Conservation (phyloP, 2,329 filamentous ascomycete species). For the Verticillium klebahnii region DNA sequence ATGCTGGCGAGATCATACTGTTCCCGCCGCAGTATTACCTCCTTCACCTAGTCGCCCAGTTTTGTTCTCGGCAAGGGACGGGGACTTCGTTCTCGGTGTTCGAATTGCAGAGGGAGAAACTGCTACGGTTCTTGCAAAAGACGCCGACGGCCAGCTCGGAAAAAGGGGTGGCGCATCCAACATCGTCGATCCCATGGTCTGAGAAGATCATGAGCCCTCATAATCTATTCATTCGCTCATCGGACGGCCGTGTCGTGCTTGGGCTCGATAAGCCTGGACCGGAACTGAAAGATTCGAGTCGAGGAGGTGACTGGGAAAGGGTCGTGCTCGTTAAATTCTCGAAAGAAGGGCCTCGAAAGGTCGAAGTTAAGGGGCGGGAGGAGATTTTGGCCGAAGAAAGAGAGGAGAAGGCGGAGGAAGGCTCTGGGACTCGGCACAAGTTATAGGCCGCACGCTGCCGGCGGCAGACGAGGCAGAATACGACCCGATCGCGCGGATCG, state of each 20-base stretch:
- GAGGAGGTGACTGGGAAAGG: conserved; percentile 54
- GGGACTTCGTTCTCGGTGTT: conserved; percentile 27
- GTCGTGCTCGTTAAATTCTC: conserved; percentile 53
- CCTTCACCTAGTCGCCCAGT: conserved; percentile 51
- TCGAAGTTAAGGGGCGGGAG: conserved; percentile 46
- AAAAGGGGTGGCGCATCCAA: conserved; percentile 32
- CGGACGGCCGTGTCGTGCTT: conserved; percentile 45
- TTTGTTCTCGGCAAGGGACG: conserved; percentile 33
- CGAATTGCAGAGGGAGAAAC: conserved; percentile 42
- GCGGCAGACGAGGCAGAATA: background rate
- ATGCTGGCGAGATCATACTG: conserved; percentile 66
- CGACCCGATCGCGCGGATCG: background rate
- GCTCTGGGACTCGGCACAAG: background rate
- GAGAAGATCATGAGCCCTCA: conserved; percentile 59
- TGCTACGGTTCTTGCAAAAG: conserved; percentile 48
- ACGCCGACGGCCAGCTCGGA: conserved; percentile 36
- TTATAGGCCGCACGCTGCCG: background rate
- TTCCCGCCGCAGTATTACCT: conserved; percentile 89
- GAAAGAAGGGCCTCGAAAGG: conserved; percentile 44
- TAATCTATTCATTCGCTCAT: conserved; percentile 36
- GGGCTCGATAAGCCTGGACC: conserved; percentile 53
- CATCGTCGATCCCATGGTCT: conserved; percentile 46
- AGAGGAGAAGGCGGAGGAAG: conserved; percentile 8
- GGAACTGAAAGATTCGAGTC: conserved; percentile 42
- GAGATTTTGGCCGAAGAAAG: conserved; percentile 45